Evolutionary conservation across 179 eudicot species (phyloP).

Genomic region (Carnegiea gigantea): DNA sequence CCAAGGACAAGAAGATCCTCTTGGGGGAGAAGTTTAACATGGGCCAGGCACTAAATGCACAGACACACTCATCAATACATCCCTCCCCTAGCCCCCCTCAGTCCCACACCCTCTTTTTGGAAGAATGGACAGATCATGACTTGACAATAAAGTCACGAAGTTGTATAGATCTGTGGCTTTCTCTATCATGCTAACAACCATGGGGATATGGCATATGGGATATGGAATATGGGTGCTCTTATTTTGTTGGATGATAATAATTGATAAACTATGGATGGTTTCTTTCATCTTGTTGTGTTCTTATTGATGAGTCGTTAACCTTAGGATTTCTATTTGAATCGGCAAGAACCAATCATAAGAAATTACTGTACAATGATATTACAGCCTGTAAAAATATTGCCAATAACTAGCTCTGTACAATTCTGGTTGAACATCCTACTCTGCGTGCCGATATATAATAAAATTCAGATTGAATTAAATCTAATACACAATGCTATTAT

Average conservation of each 20-base stretch:
- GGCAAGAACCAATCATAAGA: slow-evolving; percentile 8
- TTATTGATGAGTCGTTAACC: background rate
- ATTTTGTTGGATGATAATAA: slow-evolving; percentile 9
- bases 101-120: background rate
- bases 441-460: slow-evolving; percentile 12
- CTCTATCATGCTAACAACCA: background rate
- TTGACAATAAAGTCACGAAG: slow-evolving; percentile 28
- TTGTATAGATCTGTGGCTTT: background rate
- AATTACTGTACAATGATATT: slow-evolving; percentile 18
- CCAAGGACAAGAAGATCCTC: slow-evolving; percentile 15
- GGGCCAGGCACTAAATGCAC: slow-evolving; percentile 26
- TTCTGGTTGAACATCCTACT: slow-evolving; percentile 20
- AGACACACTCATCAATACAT: slow-evolving; percentile 22
- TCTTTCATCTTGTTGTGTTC: slow-evolving; percentile 2
- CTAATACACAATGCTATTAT: slow-evolving; percentile 15
- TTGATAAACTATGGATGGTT: background rate
- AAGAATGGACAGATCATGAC: slow-evolving; percentile 13
- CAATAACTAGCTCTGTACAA: slow-evolving; percentile 23
- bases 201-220: background rate
- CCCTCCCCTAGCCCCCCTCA: background rate
- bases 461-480: background rate
- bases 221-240: background rate
- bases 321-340: background rate
- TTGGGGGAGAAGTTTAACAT: slow-evolving; percentile 32
- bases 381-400: slow-evolving; percentile 14